Evolutionary conservation across 2,329 filamentous ascomycete genomes (phyloP).

Genomic region (Fusarium illudens): DNA sequence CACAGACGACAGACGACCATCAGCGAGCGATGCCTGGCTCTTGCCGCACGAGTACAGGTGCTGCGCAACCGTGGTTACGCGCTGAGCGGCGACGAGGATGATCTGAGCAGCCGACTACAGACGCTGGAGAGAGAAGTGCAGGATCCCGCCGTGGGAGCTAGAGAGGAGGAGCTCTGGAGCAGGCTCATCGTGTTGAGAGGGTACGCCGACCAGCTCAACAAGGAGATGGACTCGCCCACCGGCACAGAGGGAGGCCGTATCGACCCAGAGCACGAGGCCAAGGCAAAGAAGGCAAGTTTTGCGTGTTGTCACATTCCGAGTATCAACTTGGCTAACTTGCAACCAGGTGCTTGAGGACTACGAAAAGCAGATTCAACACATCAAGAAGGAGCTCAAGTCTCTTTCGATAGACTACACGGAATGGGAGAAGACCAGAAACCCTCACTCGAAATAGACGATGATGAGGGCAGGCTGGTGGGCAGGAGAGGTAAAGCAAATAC

Average conservation of each 20-base stretch:
- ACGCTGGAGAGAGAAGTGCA: slow-evolving; percentile 73
- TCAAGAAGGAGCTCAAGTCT: slow-evolving; percentile 76
- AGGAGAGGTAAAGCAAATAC: slow-evolving; percentile 6
- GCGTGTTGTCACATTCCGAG: too few relatives aligned
- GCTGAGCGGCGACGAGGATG: slow-evolving; percentile 80
- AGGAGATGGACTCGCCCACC: slow-evolving; percentile 75
- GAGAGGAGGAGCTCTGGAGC: slow-evolving; percentile 88
- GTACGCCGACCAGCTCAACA: slow-evolving; percentile 75
- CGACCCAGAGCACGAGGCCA: slow-evolving; percentile 74
- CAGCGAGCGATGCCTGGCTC: slow-evolving; percentile 74
- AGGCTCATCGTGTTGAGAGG: slow-evolving; percentile 78
- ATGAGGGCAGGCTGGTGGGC: neutral
- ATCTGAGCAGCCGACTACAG: slow-evolving; percentile 75
- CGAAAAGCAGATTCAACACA: slow-evolving; percentile 78
- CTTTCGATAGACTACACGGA: slow-evolving; percentile 65
- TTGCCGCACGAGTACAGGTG: slow-evolving; percentile 83
- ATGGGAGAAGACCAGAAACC: slow-evolving; percentile 62
- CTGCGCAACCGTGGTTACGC: slow-evolving; percentile 83
- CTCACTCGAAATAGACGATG: slow-evolving; percentile 46
- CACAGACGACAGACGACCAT: slow-evolving; percentile 76
- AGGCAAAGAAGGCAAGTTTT: slow-evolving; percentile 74
- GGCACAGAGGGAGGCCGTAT: slow-evolving; percentile 64
- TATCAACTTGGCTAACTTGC: slow-evolving; percentile 20
- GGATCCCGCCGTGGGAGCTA: slow-evolving; percentile 77
- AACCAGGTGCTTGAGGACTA: slow-evolving; percentile 82